A percentile compares a stretch with the other conserved stretches of the same genome.
These are phyloP conservation scores for Nannochloris sp. DNA, from an alignment of 139 green algal species.

Conservation along the genomic window DNA sequence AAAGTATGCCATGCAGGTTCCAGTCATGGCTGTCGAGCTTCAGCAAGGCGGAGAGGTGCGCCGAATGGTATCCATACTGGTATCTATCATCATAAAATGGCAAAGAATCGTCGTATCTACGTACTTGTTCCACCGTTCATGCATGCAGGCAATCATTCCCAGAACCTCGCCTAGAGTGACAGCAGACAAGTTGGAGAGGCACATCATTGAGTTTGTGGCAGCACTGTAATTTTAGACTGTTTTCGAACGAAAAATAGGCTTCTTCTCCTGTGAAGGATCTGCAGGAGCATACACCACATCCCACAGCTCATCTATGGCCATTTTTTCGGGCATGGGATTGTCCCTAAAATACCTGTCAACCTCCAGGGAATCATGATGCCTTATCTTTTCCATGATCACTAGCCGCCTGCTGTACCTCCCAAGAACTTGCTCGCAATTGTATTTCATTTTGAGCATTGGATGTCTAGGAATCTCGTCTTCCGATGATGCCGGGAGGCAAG, in stretches of 20 bases:
- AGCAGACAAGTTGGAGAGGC: conserved; percentile 25
- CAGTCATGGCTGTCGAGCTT: conserved; percentile 30
- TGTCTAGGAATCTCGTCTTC: conserved; percentile 60
- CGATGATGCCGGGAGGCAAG: conserved; percentile 42
- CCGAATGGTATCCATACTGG: conserved; percentile 6
- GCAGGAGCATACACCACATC: conserved; percentile 1
- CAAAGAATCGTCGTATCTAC: neutral
- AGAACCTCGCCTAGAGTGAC: conserved; percentile 24
- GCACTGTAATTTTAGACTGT: neutral
- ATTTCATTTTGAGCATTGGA: conserved; percentile 37
- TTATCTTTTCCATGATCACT: conserved; percentile 73
- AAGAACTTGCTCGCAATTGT: conserved; percentile 76
- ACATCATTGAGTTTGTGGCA: conserved; percentile 19
- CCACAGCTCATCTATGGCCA: conserved; percentile 2
- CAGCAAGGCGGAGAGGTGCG: neutral
- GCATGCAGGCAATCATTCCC: neutral
- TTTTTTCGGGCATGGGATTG: neutral
- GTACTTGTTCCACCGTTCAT: neutral
- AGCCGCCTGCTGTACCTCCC: conserved; percentile 75
- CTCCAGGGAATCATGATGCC: conserved; percentile 16
- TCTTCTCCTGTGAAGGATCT: neutral
- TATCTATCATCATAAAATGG: neutral
- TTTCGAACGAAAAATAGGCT: neutral
- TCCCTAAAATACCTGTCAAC: conserved; percentile 2
- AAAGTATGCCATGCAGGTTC: conserved; percentile 25